Conservation (phyloP, 2,329 filamentous ascomycete genomes). For the Colletotrichum endophyticum region DNA sequence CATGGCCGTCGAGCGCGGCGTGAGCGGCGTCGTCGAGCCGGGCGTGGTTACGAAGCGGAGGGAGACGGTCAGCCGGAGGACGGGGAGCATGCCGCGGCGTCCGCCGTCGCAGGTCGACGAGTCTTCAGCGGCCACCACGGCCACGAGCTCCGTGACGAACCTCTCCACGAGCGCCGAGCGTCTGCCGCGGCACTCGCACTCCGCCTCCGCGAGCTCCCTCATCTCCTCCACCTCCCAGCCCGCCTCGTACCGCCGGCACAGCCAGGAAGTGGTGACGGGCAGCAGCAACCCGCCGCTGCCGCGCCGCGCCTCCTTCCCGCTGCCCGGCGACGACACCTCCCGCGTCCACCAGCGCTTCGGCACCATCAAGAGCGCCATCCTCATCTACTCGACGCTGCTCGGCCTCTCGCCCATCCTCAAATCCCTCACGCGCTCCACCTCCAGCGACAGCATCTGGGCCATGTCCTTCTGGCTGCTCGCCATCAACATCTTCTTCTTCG, state of each 20-base stretch:
- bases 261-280: conserved; percentile 1
- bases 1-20: conserved; percentile 23
- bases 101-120: conserved; percentile 23
- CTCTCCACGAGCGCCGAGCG: conserved; percentile 22
- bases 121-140: not conserved
- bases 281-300: not conserved
- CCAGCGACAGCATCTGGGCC: conserved; percentile 95
- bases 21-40: conserved; percentile 39
- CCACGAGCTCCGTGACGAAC: conserved; percentile 3
- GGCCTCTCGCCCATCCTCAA: conserved; percentile 95
- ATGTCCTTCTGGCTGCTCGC: conserved; percentile 91
- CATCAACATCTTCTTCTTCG: conserved; percentile 98
- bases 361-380: conserved; percentile 88
- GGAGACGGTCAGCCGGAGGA: conserved; percentile 34
- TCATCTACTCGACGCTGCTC: conserved; percentile 92
- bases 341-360: conserved; percentile 64
- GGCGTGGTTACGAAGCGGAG: conserved; percentile 28
- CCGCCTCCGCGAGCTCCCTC: conserved; percentile 61
- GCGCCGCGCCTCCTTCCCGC: conserved; percentile 9
- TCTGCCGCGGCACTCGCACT: conserved; percentile 49
- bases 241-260: conserved; percentile 20
- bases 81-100: conserved; percentile 39
- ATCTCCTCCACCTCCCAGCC: conserved; percentile 42
- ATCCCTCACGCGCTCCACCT: conserved; percentile 91
- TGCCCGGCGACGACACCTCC: conserved; percentile 34